Evolutionary conservation across 176 grass and related monocot genomes (phyloP).

Genomic region (Aegilops longissima): DNA sequence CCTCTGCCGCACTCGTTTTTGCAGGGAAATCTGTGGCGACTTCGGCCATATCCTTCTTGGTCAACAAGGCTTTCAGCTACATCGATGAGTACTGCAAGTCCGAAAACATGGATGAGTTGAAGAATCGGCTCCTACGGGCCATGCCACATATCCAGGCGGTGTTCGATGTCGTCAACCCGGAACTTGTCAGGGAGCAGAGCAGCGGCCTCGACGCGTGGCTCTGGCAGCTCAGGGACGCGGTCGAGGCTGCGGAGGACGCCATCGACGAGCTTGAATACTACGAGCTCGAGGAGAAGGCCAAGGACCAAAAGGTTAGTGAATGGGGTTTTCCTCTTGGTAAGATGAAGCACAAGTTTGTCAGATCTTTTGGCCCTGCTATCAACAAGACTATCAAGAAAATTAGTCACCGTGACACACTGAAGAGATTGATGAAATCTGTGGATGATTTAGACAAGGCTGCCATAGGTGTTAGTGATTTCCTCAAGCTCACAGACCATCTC

Average conservation of each 20-base stretch:
- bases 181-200: constrained; percentile 8
- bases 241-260: constrained; percentile 28
- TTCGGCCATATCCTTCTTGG: constrained; percentile 17
- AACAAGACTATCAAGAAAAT: neutral
- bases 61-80: constrained; percentile 18
- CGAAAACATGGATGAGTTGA: neutral
- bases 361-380: neutral
- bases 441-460: constrained; percentile 1
- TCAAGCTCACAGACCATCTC: neutral
- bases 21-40: constrained; percentile 8
- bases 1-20: neutral
- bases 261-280: constrained; percentile 33
- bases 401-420: neutral
- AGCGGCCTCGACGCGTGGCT: constrained; percentile 30
- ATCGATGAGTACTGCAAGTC: neutral
- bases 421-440: neutral
- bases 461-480: neutral
- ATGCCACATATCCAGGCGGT: constrained; percentile 30
- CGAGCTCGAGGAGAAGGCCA: constrained; percentile 26
- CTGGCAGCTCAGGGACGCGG: constrained; percentile 41
- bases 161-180: neutral
- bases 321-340: neutral
- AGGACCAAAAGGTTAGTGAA: constrained; percentile 4
- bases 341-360: constrained; percentile 32
- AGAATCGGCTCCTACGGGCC: neutral